These are phyloP conservation scores for Teunomyces atbi DNA, from an alignment of 805 yeast species.

Conservation along the genomic window DNA sequence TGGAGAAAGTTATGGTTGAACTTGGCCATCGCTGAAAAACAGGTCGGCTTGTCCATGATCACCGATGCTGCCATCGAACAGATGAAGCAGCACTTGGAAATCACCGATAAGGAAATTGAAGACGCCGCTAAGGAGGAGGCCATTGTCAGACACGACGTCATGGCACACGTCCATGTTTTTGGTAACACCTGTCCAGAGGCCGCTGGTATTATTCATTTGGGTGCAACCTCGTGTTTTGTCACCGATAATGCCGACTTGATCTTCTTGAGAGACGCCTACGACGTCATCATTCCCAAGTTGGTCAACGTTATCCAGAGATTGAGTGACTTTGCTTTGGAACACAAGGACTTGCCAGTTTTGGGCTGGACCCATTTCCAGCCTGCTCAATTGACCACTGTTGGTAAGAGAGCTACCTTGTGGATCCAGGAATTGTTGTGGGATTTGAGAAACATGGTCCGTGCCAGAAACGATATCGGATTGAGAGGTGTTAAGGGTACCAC, in stretches of 20 bases:
- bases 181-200: slow-evolving; percentile 94
- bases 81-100: slow-evolving; percentile 71
- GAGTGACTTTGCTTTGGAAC: slow-evolving; percentile 79
- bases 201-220: slow-evolving; percentile 95
- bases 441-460: slow-evolving; percentile 90
- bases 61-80: slow-evolving; percentile 89
- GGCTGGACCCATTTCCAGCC: slow-evolving; percentile 99
- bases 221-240: slow-evolving; percentile 97
- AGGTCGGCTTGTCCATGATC: slow-evolving; percentile 80
- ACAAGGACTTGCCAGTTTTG: slow-evolving; percentile 93
- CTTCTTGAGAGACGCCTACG: slow-evolving; percentile 94
- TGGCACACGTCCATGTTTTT: slow-evolving; percentile 97
- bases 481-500: slow-evolving; percentile 99
- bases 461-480: slow-evolving; percentile 92
- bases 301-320: slow-evolving; percentile 94
- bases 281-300: slow-evolving; percentile 86
- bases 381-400: slow-evolving; percentile 97
- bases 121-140: slow-evolving; percentile 93
- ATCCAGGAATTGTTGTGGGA: slow-evolving; percentile 98
- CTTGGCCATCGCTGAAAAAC: slow-evolving; percentile 92
- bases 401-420: slow-evolving; percentile 98
- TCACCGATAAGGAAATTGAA: slow-evolving; percentile 90
- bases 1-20: slow-evolving; percentile 98
- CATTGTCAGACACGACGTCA: slow-evolving; percentile 97
- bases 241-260: slow-evolving; percentile 98